These are phyloP conservation scores for Serpula lacrymans DNA, from an alignment of 768 basidiomycete species.

Conservation along the genomic window DNA sequence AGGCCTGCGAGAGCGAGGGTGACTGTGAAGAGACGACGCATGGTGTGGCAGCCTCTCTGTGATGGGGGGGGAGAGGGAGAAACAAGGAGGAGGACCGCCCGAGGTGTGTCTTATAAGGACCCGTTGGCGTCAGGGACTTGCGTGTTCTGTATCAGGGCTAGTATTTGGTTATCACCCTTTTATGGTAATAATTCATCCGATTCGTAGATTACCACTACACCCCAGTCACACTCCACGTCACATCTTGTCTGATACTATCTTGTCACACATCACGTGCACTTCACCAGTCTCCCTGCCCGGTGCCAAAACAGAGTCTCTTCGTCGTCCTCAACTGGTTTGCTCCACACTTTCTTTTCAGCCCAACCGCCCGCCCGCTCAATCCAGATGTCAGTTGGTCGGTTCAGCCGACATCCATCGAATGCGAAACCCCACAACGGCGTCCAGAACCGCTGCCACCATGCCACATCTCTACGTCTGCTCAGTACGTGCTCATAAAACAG, in stretches of 20 bases:
- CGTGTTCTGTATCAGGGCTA: too few species aligned
- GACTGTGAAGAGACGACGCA: slow-evolving; percentile 67
- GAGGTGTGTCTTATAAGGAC: too few species aligned
- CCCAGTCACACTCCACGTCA: too few species aligned
- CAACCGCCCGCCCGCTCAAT: slow-evolving; percentile 45
- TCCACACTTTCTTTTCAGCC: slow-evolving; percentile 39
- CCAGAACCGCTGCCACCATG: slow-evolving; percentile 75
- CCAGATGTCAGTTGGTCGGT: slow-evolving; percentile 51
- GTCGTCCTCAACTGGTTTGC: slow-evolving; percentile 47
- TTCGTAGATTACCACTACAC: too few species aligned
- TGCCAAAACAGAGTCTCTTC: slow-evolving; percentile 63
- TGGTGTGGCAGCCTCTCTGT: too few species aligned
- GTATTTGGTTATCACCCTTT: too few species aligned
- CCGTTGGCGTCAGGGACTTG: too few species aligned
- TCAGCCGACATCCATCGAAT: slow-evolving; percentile 65
- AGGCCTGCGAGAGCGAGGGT: slow-evolving; percentile 59
- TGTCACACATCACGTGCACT: slow-evolving; percentile 20
- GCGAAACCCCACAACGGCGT: slow-evolving; percentile 59
- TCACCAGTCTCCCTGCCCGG: slow-evolving; percentile 53
- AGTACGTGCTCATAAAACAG: slow-evolving; percentile 72
- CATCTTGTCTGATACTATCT: too few species aligned
- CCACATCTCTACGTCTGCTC: slow-evolving; percentile 48
- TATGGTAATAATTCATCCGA: too few species aligned
- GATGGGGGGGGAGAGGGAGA: too few species aligned
- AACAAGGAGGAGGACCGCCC: too few species aligned